Percentiles rank a stretch among this genome's conserved stretches.
Conservation (phyloP, 2,329 filamentous ascomycete genomes). For the Sclerotinia spermophila region DNA sequence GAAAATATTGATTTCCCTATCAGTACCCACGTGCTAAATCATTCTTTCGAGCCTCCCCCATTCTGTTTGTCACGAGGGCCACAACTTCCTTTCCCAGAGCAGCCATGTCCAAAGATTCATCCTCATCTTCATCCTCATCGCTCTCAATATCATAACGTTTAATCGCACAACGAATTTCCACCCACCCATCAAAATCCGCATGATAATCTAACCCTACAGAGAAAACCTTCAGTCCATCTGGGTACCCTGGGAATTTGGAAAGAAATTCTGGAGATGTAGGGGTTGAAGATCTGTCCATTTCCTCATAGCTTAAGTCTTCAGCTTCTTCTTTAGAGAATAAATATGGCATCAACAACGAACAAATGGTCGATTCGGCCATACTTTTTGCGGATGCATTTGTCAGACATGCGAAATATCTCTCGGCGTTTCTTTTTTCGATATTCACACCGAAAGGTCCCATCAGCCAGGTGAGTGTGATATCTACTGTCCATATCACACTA, state of each 20-base stretch:
- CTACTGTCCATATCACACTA: not conserved
- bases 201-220: too few relatives aligned
- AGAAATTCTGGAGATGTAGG: not conserved
- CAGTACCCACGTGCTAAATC: not conserved
- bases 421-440: not conserved
- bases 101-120: not conserved
- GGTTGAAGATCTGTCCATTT: not conserved
- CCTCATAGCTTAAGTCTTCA: rapidly evolving
- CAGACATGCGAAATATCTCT: not conserved
- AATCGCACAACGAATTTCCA: not conserved
- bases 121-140: not conserved
- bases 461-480: not conserved
- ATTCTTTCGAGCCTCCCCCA: not conserved
- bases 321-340: not conserved
- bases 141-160: not conserved
- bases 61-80: not conserved
- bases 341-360: not conserved
- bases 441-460: not conserved
- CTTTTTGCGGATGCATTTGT: not conserved
- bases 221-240: not conserved
- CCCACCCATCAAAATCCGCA: not conserved
- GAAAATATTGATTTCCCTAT: not conserved
- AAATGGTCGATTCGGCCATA: not conserved
- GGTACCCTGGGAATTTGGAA: not conserved
- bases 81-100: too few relatives aligned